Percentiles rank a stretch among this genome's conserved stretches.
These are phyloP conservation scores for Cladochytrium replicatum DNA, from an alignment of 192 early-diverging fungal species.

Conservation along the genomic window DNA sequence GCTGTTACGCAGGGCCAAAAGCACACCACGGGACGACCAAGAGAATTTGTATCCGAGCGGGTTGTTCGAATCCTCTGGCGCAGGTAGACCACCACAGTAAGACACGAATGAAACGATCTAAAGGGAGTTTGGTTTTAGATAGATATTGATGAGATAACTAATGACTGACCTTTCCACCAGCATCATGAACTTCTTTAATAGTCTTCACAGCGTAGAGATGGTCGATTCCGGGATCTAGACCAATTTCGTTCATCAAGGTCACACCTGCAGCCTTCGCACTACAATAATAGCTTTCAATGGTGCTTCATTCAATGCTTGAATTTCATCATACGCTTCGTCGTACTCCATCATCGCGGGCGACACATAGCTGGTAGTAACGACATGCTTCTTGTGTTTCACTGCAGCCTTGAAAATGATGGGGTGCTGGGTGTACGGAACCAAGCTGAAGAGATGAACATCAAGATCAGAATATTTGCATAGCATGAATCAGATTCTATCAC, in stretches of 20 bases:
- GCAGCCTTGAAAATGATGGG: conserved; percentile 64
- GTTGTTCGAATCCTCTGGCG: conserved; percentile 83
- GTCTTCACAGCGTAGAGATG: conserved; percentile 94
- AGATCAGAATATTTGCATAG: neutral
- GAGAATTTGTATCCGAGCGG: conserved; percentile 95
- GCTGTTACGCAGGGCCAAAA: conserved; percentile 88
- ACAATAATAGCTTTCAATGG: neutral
- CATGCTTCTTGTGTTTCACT: conserved; percentile 75
- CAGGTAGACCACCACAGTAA: conserved; percentile 92
- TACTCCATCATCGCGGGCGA: conserved; percentile 79
- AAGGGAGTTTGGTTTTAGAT: neutral
- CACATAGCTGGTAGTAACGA: conserved; percentile 95
- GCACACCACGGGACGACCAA: conserved; percentile 96
- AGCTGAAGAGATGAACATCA: conserved; percentile 14
- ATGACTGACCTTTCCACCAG: conserved; percentile 63
- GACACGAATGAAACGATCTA: conserved; percentile 73
- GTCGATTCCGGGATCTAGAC: conserved; percentile 96
- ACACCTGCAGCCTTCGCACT: conserved; percentile 71
- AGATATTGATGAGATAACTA: neutral
- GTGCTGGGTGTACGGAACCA: conserved; percentile 68
- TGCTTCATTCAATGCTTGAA: neutral
- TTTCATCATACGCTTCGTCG: conserved; percentile 44
- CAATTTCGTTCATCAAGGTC: conserved; percentile 93
- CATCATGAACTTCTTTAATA: conserved; percentile 73
- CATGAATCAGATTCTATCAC: too few species aligned